These are phyloP conservation scores for Cunninghamia lanceolata DNA, from an alignment of 75 land plant species.

Conservation along the genomic window DNA sequence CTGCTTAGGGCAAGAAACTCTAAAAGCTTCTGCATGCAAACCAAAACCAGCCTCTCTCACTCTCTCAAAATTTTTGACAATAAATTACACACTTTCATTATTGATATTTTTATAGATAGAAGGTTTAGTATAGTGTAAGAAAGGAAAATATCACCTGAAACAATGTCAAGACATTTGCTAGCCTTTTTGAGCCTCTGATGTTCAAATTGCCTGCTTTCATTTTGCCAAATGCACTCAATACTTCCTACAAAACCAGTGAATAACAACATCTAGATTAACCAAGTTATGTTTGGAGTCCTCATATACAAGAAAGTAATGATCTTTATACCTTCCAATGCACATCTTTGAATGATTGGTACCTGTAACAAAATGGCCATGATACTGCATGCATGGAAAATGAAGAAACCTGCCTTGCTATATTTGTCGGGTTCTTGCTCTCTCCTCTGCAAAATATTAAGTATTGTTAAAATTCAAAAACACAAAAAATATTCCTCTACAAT, in stretches of 20 bases:
- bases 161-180: slow-evolving; percentile 53
- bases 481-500: neutral
- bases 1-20: too few relatives aligned
- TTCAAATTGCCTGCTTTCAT: slow-evolving; percentile 26
- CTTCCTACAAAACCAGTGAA: slow-evolving; percentile 32
- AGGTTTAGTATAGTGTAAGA: neutral
- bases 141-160: slow-evolving; percentile 41
- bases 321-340: neutral
- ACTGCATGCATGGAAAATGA: slow-evolving; percentile 41
- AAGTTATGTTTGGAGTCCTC: neutral
- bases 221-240: slow-evolving; percentile 25
- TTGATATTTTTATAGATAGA: neutral
- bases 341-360: slow-evolving; percentile 19
- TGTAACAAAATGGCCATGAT: slow-evolving; percentile 51
- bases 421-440: slow-evolving; percentile 35
- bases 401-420: slow-evolving; percentile 42
- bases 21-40: too few relatives aligned
- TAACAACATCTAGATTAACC: neutral
- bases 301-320: neutral
- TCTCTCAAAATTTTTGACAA: too few relatives aligned
- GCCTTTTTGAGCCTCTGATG: slow-evolving; percentile 44
- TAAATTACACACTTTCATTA: too few relatives aligned
- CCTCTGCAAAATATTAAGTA: slow-evolving; percentile 26
- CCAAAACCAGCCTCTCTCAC: too few relatives aligned
- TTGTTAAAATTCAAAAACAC: neutral